Percentiles rank a stretch among this genome's conserved stretches.
These are phyloP conservation scores for Aspergillus indologenus DNA, from an alignment of 495 filamentous ascomycete genomes.

Conservation along the genomic window DNA sequence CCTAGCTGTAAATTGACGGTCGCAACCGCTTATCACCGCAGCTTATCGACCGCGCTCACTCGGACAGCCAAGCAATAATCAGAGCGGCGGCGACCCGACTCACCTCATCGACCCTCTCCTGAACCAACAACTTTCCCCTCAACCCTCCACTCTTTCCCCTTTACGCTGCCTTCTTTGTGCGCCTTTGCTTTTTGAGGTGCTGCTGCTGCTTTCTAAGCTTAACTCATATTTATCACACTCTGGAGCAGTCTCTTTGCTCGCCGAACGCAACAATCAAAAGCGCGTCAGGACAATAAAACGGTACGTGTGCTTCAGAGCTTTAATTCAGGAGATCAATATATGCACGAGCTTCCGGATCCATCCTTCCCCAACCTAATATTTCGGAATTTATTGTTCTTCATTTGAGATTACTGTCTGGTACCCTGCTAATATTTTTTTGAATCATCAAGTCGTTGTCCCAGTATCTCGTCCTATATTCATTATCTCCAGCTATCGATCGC, in stretches of 20 bases:
- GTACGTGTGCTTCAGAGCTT: neutral
- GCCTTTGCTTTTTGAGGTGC: neutral
- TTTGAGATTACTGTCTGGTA: neutral
- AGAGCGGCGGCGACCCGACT: neutral
- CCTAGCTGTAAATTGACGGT: neutral
- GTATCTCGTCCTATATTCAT: neutral
- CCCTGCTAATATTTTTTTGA: neutral
- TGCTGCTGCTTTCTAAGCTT: neutral
- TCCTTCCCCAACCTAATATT: neutral
- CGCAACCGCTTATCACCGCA: neutral
- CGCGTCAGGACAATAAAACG: neutral
- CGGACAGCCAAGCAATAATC: neutral
- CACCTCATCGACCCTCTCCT: neutral
- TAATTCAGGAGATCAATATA: neutral
- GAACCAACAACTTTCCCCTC: neutral
- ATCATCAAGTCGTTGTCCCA: neutral
- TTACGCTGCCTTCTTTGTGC: neutral
- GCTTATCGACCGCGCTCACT: neutral
- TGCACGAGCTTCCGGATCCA: neutral
- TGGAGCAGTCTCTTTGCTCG: neutral
- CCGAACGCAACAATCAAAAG: neutral
- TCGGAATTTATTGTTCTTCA: neutral
- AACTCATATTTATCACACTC: neutral
- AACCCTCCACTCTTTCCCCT: neutral
- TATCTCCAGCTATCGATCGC: neutral